Conservation (phyloP, 257 asterid genomes). For the Solanum sejunctum region DNA sequence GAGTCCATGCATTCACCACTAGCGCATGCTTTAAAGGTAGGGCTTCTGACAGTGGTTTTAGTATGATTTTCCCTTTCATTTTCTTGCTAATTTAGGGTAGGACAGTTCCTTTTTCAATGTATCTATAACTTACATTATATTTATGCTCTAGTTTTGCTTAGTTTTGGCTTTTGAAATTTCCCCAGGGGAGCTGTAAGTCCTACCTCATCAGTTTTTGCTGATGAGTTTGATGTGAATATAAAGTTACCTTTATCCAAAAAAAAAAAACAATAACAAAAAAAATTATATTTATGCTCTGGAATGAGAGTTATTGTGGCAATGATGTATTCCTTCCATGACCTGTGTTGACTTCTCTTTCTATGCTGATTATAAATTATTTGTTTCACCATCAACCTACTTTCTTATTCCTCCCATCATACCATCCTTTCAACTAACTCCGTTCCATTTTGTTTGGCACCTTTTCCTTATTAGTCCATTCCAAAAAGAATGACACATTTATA, state of each 20-base stretch:
- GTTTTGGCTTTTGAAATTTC: no score
- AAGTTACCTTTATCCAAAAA: no score
- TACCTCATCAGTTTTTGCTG: no score
- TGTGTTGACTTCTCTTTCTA: neutral
- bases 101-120: neutral
- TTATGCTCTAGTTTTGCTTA: no score
- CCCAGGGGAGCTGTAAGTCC: no score
- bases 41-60: neutral
- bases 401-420: neutral
- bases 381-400: neutral
- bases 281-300: neutral
- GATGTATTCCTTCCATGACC: neutral
- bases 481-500: neutral
- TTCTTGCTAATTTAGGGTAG: neutral
- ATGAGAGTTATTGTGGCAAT: neutral
- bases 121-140: neutral
- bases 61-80: neutral
- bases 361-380: neutral
- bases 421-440: neutral
- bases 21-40: conserved; percentile 72
- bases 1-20: conserved; percentile 80
- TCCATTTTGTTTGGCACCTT: neutral
- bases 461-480: neutral
- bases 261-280: no score
- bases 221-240: no score